Percentiles rank a stretch among this genome's conserved stretches.
Evolutionary conservation across 1,139 yeast species (phyloP).

Genomic region (Suhomyces panamericanus): DNA sequence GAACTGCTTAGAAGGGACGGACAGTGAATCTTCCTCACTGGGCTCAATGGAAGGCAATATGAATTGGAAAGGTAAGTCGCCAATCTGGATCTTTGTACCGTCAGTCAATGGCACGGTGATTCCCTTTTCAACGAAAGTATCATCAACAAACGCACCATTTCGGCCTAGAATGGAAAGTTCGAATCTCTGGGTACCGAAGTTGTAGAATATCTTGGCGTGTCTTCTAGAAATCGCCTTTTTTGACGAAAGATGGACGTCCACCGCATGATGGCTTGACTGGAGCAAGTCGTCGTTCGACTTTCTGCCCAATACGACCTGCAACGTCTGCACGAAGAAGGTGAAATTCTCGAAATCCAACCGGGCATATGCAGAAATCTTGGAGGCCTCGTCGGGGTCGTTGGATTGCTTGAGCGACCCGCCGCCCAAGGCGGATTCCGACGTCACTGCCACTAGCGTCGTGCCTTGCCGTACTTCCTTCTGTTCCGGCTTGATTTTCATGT

Average conservation of each 20-base stretch:
- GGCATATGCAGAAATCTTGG: slow-evolving; percentile 89
- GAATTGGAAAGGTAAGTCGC: slow-evolving; percentile 85
- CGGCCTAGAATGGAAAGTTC: slow-evolving; percentile 88
- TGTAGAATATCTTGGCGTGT: slow-evolving; percentile 93
- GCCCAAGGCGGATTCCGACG: slow-evolving; percentile 22
- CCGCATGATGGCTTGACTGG: slow-evolving; percentile 55
- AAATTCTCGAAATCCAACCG: slow-evolving; percentile 88
- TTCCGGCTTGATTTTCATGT: not conserved
- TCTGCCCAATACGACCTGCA: slow-evolving; percentile 90
- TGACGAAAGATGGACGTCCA: slow-evolving; percentile 89
- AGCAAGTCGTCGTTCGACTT: slow-evolving; percentile 64
- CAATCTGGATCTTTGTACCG: slow-evolving; percentile 85
- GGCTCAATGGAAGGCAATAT: slow-evolving; percentile 63
- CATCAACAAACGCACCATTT: slow-evolving; percentile 96
- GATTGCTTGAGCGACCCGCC: not conserved
- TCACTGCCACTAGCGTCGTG: slow-evolving; percentile 20
- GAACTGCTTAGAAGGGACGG: slow-evolving; percentile 34
- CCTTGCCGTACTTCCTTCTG: slow-evolving; percentile 16
- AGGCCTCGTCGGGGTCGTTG: slow-evolving; percentile 22
- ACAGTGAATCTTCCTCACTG: slow-evolving; percentile 25
- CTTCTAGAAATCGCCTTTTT: slow-evolving; percentile 89
- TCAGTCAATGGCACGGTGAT: slow-evolving; percentile 82
- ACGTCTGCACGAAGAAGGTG: slow-evolving; percentile 92
- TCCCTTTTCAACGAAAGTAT: slow-evolving; percentile 81
- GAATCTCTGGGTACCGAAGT: slow-evolving; percentile 90